Conservation (phyloP, 2,329 filamentous ascomycete species). For the Hypoxylon sp. region DNA sequence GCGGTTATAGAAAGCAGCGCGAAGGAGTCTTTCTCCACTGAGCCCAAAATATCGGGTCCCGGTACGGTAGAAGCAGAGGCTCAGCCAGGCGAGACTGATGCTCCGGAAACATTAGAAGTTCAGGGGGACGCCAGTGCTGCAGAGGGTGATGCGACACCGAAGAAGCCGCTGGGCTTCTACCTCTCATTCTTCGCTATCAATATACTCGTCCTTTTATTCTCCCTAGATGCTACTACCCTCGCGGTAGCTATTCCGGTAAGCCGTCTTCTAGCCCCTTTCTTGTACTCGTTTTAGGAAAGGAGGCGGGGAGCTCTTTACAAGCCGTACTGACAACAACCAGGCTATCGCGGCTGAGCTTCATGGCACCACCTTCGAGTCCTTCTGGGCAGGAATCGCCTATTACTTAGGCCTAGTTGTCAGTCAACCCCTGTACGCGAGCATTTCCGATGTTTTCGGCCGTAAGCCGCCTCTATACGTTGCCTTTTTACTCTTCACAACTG, state of each 20-base stretch:
- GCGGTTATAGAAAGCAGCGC: neutral
- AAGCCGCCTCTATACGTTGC: slow-evolving; percentile 52
- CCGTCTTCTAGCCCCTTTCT: neutral
- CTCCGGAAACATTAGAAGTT: slow-evolving; percentile 11
- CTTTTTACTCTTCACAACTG: slow-evolving; percentile 55
- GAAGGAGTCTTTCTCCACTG: slow-evolving; percentile 14
- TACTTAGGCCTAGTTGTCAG: slow-evolving; percentile 48
- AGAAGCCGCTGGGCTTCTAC: slow-evolving; percentile 42
- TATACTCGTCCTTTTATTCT: slow-evolving; percentile 42
- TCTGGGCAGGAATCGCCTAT: slow-evolving; percentile 57
- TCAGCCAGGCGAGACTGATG: slow-evolving; percentile 2
- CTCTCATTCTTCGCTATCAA: slow-evolving; percentile 45
- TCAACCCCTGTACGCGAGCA: slow-evolving; percentile 49
- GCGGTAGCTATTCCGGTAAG: slow-evolving; percentile 46
- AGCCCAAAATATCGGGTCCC: slow-evolving; percentile 26
- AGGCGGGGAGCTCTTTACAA: neutral
- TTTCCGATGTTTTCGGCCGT: slow-evolving; percentile 54
- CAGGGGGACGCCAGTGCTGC: slow-evolving; percentile 18
- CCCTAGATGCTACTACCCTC: slow-evolving; percentile 43
- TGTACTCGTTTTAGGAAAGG: neutral
- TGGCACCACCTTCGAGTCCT: slow-evolving; percentile 47
- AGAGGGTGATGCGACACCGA: slow-evolving; percentile 16
- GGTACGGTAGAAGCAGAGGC: slow-evolving; percentile 22
- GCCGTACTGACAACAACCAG: slow-evolving; percentile 27
- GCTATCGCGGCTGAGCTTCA: slow-evolving; percentile 46